Evolutionary conservation across 2,329 filamentous ascomycete genomes (phyloP), one percentile per base, ranked within the genome.

Genomic region (Cladosporium sp.): DNA sequence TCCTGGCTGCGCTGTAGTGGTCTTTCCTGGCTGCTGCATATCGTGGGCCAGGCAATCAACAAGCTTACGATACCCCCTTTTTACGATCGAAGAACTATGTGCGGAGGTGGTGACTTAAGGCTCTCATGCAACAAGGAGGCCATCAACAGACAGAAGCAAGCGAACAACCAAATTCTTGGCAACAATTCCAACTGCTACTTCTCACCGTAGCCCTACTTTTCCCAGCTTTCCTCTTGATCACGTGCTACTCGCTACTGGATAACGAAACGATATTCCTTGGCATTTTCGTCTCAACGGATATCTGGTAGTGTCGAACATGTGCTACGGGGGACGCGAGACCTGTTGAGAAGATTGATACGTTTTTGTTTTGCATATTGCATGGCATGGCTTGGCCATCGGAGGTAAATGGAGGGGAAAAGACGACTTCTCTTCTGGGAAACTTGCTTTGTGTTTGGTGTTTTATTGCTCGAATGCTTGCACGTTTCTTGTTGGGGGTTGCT

Each of bases 21-120:
- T 51, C 21, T 12, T 30, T 54, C n/a, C 6, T 8, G 28, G 47
- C 60, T 30, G 47, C 60, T 63, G 34, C 38, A 30, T 36, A 24
- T 38, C 47, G 44, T 44, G 14, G 21, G 24, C 30, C 51, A 28
- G 61, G 61, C 26, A 52, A 64, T 64, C 61, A 64, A 64, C 51
- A 32, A 64, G 61, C 61, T 64, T 64, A 64, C 61, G 61, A 64
- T 64, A 64, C 61, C 61, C 60, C 61, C 60, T 64, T 64, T 64
- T 64, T 64, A 64, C 61, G 61, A 64, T 57, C 61, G 51, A 64
- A 49, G 47, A 62, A 41, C 32, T 59, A 36, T 59, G 57, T 59
- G 57, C n/a, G 36, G 57, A 36, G 55, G 55, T 41, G 34, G 55
- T 58, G 55, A 26, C 34, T 58, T 24, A 58, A 58, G 32, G 32